phyloP scores from a whole-genome alignment of 352 stramenopile genomes.

The Blastocystis sp. region DNA sequence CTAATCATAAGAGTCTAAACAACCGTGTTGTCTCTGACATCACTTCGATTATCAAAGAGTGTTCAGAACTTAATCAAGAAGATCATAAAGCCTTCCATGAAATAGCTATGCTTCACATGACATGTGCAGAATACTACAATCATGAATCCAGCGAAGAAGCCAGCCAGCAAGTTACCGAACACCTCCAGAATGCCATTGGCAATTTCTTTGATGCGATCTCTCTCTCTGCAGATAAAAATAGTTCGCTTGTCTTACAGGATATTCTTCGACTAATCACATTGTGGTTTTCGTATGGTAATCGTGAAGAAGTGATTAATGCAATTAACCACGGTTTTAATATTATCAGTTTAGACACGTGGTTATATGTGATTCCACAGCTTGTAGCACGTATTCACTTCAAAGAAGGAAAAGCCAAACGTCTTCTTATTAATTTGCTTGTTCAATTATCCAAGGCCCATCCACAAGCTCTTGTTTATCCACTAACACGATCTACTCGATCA shows the following conservation, averaged over 20 bases:
- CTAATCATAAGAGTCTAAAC: constrained; percentile 80
- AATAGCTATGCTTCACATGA: constrained; percentile 65
- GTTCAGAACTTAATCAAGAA: constrained; percentile 78
- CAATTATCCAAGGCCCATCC: constrained; percentile 84
- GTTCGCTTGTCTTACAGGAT: constrained; percentile 91
- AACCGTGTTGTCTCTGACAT: constrained; percentile 77
- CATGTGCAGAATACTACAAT: constrained; percentile 62
- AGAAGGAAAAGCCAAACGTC: constrained; percentile 67
- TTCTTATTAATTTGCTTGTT: constrained; percentile 73
- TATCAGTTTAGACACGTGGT: constrained; percentile 92
- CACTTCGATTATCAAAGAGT: constrained; percentile 75
- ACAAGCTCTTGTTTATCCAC: constrained; percentile 94
- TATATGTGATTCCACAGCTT: constrained; percentile 93
- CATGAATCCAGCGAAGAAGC: background rate
- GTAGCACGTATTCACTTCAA: constrained; percentile 82
- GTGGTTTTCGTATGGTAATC: constrained; percentile 92
- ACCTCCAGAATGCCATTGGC: constrained; percentile 88
- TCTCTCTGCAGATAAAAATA: constrained; percentile 88
- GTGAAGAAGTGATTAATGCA: constrained; percentile 79
- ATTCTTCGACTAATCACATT: constrained; percentile 94
- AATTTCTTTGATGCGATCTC: constrained; percentile 93
- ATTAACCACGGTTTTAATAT: constrained; percentile 82
- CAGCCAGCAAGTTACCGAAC: constrained; percentile 67
- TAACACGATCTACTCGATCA: constrained; percentile 92
- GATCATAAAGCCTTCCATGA: constrained; percentile 94